phyloP scores from a whole-genome alignment of 148 eudicot genomes.

The Persicaria tinctoria region DNA sequence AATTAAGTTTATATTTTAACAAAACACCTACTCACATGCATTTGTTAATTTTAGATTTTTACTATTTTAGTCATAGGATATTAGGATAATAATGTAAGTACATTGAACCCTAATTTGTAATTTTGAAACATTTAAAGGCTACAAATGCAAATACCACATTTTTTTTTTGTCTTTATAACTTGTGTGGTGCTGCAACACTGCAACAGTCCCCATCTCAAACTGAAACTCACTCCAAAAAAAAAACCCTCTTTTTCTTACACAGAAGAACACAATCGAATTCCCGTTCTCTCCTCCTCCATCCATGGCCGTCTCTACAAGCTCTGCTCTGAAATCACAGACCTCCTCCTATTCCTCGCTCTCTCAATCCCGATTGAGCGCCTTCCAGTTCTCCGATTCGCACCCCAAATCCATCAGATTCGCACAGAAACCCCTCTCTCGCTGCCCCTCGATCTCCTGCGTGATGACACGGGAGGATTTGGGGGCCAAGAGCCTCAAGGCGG shows the following conservation, averaged over 20 bases:
- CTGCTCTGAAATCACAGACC: slow-evolving; percentile 20
- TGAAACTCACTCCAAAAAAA: not conserved
- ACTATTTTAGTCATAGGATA: too few relatives aligned
- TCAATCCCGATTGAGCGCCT: slow-evolving; percentile 21
- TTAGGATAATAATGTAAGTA: too few relatives aligned
- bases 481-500: slow-evolving; percentile 12
- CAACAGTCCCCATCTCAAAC: too few relatives aligned
- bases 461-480: slow-evolving; percentile 22
- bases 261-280: not conserved
- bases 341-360: slow-evolving; percentile 16
- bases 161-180: too few relatives aligned
- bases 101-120: too few relatives aligned
- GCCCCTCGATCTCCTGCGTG: slow-evolving; percentile 30
- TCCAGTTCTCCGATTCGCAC: slow-evolving; percentile 15
- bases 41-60: too few relatives aligned
- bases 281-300: slow-evolving; percentile 7
- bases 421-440: slow-evolving; percentile 2
- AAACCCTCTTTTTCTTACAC: not conserved
- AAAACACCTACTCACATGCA: too few relatives aligned
- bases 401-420: slow-evolving; percentile 24
- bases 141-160: too few relatives aligned
- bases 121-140: too few relatives aligned
- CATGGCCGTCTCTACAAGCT: slow-evolving; percentile 45
- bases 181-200: too few relatives aligned
- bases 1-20: too few relatives aligned